Base-by-base conservation (phyloP, 495 filamentous ascomycete genomes). In the Trichoderma gamsii region DNA sequence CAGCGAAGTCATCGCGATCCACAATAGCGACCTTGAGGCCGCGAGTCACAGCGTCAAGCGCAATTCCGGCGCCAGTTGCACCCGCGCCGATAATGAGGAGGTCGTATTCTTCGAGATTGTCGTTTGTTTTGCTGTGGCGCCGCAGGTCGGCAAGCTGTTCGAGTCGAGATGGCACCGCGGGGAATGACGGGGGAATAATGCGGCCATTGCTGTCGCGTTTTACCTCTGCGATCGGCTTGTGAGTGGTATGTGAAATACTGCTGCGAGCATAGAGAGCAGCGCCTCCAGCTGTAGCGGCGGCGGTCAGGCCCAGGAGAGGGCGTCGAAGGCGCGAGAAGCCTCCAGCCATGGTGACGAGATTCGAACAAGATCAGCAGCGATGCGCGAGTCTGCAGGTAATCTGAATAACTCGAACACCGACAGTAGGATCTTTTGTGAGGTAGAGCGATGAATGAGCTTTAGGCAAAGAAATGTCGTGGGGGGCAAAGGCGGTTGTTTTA, bases 1-100 rank as follows among this genome's bases (percentile, higher is more conserved):
- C 81, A 67, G 87, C 87, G 76, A 92, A 92, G 73, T 92, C 90
- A 71, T 92, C 90, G 66, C 88, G 79, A 72, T 92, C 90, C 12
- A 92, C 85, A 63, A 90, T 73, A 11, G 90, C 90, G 44, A 92
- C 90, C 76, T 88, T 91, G 72, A 92, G 74, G 4, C 90, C 90
- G 73, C 90, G 79, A 7, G 88, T 91, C 41, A 85, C 89, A 15
- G 90, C 90, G 80, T 92, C 90, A 23, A 92, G 78, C 12, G 90
- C 90, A 70, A 92, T 89, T 35, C 90, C 90, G 32, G 86, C 82
- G 15, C 90, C 90, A 1, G 90, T 92, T 18, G 90, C 90, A 63
- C 90, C 90, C 68, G 83, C 89, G 49, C 90, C 90, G 73, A 92
- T 90, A 27, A 92, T 80, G 63, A 92, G 72, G 46, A 92, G 76